phyloP scores from a whole-genome alignment of 1,284 basidiomycete species.

The Leccinum griseonigrum region DNA sequence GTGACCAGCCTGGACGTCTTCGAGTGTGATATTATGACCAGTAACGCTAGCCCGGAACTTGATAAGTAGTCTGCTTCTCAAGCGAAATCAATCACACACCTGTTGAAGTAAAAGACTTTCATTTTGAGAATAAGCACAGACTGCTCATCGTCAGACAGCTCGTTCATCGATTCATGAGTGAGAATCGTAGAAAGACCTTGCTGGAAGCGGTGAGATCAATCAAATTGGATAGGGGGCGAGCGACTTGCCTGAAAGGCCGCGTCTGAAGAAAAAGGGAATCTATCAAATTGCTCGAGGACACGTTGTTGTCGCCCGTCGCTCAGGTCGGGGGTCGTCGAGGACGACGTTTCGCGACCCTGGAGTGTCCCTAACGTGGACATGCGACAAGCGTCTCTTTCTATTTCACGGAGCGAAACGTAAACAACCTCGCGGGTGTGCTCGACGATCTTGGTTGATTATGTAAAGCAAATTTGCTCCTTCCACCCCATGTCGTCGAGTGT shows the following conservation, averaged over 20 bases:
- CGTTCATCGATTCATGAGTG: slow-evolving; percentile 36
- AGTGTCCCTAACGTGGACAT: slow-evolving; percentile 13
- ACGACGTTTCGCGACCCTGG: slow-evolving; percentile 14
- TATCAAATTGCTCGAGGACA: slow-evolving; percentile 37
- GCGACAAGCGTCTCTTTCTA: background rate
- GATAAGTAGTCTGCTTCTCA: slow-evolving; percentile 7
- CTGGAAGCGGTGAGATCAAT: slow-evolving; percentile 35
- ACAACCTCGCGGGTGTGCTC: slow-evolving; percentile 2
- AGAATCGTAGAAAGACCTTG: slow-evolving; percentile 62
- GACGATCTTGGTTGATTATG: slow-evolving; percentile 21
- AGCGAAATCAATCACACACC: slow-evolving; percentile 38
- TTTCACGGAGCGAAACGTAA: slow-evolving; percentile 17
- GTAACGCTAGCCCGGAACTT: slow-evolving; percentile 34
- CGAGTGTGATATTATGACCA: slow-evolving; percentile 22
- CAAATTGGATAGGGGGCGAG: background rate
- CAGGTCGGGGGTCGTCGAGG: slow-evolving; percentile 10
- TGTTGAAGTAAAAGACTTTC: slow-evolving; percentile 71
- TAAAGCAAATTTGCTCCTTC: slow-evolving; percentile 11
- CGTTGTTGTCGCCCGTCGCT: slow-evolving; percentile 13
- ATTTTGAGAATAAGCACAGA: slow-evolving; percentile 51
- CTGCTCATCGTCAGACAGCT: slow-evolving; percentile 39
- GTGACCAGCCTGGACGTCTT: slow-evolving; percentile 17
- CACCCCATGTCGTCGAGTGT: slow-evolving; percentile 39
- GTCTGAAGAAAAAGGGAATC: slow-evolving; percentile 55
- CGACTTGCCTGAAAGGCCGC: slow-evolving; percentile 53